Evolutionary conservation across 108 stramenopile species (phyloP).

Genomic region (Fragilaria radians): DNA sequence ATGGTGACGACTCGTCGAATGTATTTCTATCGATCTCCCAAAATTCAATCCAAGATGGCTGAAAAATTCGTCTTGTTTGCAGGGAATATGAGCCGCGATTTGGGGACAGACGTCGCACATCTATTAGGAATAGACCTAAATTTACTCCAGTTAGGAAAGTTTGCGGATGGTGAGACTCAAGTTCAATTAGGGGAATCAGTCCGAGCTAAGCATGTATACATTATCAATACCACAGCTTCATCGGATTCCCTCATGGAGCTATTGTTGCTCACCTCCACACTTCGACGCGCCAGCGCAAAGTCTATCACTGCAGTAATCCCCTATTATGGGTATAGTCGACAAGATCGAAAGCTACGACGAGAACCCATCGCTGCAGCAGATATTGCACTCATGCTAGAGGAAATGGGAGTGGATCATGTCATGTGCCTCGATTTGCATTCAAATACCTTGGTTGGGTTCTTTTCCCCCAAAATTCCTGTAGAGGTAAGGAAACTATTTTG

Average conservation of each 20-base stretch:
- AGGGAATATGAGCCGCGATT: slow-evolving; percentile 46
- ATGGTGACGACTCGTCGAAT: slow-evolving; percentile 67
- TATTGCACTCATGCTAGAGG: slow-evolving; percentile 71
- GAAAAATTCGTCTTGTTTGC: slow-evolving; percentile 67
- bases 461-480: slow-evolving; percentile 59
- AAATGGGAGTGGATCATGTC: slow-evolving; percentile 84
- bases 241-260: slow-evolving; percentile 75
- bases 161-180: slow-evolving; percentile 74
- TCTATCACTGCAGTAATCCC: slow-evolving; percentile 80
- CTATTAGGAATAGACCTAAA: slow-evolving; percentile 60
- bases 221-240: slow-evolving; percentile 61
- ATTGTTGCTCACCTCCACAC: slow-evolving; percentile 59
- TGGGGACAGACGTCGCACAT: slow-evolving; percentile 73
- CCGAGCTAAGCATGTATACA: slow-evolving; percentile 75
- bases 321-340: slow-evolving; percentile 83
- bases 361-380: slow-evolving; percentile 84
- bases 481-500: slow-evolving; percentile 35
- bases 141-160: slow-evolving; percentile 53
- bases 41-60: slow-evolving; percentile 37
- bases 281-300: slow-evolving; percentile 73
- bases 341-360: slow-evolving; percentile 57
- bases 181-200: slow-evolving; percentile 59
- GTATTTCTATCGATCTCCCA: slow-evolving; percentile 68
- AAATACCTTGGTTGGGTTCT: slow-evolving; percentile 60
- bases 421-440: slow-evolving; percentile 83